Evolutionary conservation across 306 rosid species (phyloP), one percentile per base, ranked within the genome.

Genomic region (Ormosia emarginata): DNA sequence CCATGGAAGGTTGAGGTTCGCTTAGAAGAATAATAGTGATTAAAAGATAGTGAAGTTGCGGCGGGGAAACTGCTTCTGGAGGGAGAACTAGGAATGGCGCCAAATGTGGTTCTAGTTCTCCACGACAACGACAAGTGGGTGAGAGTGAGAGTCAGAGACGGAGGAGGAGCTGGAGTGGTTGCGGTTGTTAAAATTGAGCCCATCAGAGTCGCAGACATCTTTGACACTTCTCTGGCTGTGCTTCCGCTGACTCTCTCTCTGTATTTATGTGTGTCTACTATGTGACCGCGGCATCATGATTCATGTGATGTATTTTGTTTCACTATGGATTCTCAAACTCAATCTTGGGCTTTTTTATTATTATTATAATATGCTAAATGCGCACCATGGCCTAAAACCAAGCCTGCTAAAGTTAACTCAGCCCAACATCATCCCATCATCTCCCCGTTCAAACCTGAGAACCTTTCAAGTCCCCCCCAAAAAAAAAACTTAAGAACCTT

Each of bases 1-100:
- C 74, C 86, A 52, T 75, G 89, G 81, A 30, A 62, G 50, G 75
- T 55, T 4, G 95, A 74, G 80, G 82, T 70, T 55, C 80, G 86
- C 56, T 83, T 79, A 33, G 86, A 67, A 24, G 85, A 75, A 17
- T 82, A 13, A 37, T 40, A 63, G 50, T 44, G 85, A 41, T 67
- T 56, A 43, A 86, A 68, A 74, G 87, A 90, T 0, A 81, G 88
- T 6, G 87, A 74, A 36, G 81, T 81, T 7, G 84, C 39, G 58
- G 84, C 39, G 58, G 72, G 71, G 77, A 76, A 59, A 85, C 17
- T 75, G 79, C 79, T 11, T 66, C 64, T 72, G 84, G 86, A 57
- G 62, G 80, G 53, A 79, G 92, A 44, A 24, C 24, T 24, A 24
- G 24, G 85, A 43, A 68, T 76, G 73, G 82, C 74, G 85, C 70